Evolutionary conservation across 495 filamentous ascomycete genomes (phyloP).

Genomic region (Penicillium argentinense): DNA sequence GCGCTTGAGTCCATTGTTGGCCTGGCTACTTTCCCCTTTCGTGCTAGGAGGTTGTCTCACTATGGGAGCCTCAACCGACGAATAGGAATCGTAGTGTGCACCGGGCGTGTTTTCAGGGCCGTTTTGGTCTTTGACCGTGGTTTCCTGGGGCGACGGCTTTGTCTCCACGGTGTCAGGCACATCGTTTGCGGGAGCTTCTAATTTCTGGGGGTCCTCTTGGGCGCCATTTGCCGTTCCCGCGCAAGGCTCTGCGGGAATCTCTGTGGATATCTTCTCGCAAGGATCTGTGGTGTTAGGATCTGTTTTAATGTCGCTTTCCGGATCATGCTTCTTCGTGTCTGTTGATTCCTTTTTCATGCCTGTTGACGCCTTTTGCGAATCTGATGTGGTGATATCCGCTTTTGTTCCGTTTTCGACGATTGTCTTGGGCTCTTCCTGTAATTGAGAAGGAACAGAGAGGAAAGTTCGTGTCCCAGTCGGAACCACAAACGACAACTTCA

Average conservation of each 20-base stretch:
- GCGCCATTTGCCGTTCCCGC: no score
- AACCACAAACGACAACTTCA: conserved; percentile 40
- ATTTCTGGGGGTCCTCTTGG: no score
- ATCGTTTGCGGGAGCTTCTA: no score
- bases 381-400: background rate
- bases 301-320: background rate
- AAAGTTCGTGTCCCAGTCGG: conserved; percentile 47
- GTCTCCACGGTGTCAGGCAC: no score
- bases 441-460: conserved; percentile 16
- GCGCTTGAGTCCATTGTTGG: conserved; percentile 10
- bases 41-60: conserved; percentile 7
- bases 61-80: conserved; percentile 19
- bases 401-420: background rate
- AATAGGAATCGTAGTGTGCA: no score
- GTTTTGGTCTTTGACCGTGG: no score
- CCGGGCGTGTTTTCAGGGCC: no score
- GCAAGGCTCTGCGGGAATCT: no score
- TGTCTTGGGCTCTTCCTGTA: no score
- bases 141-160: no score
- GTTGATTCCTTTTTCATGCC: background rate
- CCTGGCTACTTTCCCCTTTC: no score
- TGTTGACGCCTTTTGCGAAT: background rate
- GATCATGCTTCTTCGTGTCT: background rate
- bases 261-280: background rate
- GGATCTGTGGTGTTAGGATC: background rate